Evolutionary conservation across 495 filamentous ascomycete species (phyloP), one percentile per base, ranked within the genome.

Genomic region (Mytilinidion resinicola): DNA sequence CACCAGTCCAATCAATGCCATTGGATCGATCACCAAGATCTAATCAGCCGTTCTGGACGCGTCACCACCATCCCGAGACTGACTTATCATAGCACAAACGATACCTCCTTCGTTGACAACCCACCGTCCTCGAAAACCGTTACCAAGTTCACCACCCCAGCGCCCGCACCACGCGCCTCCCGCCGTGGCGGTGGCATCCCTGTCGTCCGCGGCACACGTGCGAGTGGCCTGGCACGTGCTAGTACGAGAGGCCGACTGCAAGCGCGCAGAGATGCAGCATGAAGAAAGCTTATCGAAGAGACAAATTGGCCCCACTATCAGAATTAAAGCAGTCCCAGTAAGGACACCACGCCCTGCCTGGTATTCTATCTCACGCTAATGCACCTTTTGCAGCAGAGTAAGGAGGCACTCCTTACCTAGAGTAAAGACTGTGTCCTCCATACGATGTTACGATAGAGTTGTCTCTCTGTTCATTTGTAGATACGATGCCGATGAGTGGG

Each of bases 81-180:
- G 12, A 37, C 20, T 4, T 38, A 47, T 62, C 7, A 15, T 63
- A 93, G 90, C 77, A 96, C 92, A 25, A 96, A 88, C 30, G 93
- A 96, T 71, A 96, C 90, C 12, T 90, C 90, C 11, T 98, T 96
- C 66, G 83, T 96, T 21, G 90, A 95, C 20, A 87, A 96, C 68
- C 90, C 91, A 14, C 82, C 88, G 36, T 83, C 84, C 17, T 83
- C 85, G 5, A 89, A 85, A 70, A 74, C 80, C n/a, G 72, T 84
- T 2, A 75, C 80, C n/a, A 87, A 83, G 61, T 84, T 85, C 66
- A 68, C 80, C 39, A 82, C 80, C 9, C 78, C 84, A 1, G 77
- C 72, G 53, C 72, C 72, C 9, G 49, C 61, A 25, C 36, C 50
- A 19, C 61, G 56, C 30, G 46, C 35, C 2, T 54, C 48, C 14